Evolutionary conservation across 139 green algal genomes (phyloP), one percentile per base, ranked within the genome.

Genomic region (Chlamydomonas sphaeroides): DNA sequence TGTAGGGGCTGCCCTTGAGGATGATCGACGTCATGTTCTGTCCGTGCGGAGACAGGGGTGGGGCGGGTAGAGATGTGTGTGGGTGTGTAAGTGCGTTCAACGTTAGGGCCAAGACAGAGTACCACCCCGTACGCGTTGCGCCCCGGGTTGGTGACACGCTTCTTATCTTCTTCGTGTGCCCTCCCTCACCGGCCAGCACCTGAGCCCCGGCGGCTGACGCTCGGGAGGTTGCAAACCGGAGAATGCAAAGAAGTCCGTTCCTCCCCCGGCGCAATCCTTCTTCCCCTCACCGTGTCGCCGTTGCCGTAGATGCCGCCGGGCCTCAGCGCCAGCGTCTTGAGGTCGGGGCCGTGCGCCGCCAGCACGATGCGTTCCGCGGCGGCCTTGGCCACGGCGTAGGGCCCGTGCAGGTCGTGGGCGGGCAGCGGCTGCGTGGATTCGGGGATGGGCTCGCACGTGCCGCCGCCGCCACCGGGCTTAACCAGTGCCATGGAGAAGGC

Each of bases 281-380:
- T n/a, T n/a, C n/a, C n/a, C n/a, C n/a, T n/a, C 63, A 79, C 79
- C 45, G 21, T 14, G 18, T 85, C 79, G 23, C 0, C 45, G 1
- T 36, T 32, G 59, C 79, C 79, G 59, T 85, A 77, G 14, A 85
- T 38, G 6, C 57, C 79, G 5, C 56, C 79, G 51, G 79, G 79
- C 23, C 79, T n/a, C 39, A 85, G 59, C 68, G 38, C 79, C 39
- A 72, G 41, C 23, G 62, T 68, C 26, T 57, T 57, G 23, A 85
- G 69, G 42, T 61, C 59, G 23, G 80, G 79, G 33, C 68, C 53
- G 69, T 80, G 80, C 32, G 69, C 79, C 3, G 48, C 42, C 59
- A 79, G 41, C 45, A 85, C 79, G 21, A 80, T 25, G 42, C 69
- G 32, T 69, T 85, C 79, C 5, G 79, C 79, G 11, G 51, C 69